phyloP scores from a whole-genome alignment of 371 early-diverging fungal species.

The Chytridium lagenaria region DNA sequence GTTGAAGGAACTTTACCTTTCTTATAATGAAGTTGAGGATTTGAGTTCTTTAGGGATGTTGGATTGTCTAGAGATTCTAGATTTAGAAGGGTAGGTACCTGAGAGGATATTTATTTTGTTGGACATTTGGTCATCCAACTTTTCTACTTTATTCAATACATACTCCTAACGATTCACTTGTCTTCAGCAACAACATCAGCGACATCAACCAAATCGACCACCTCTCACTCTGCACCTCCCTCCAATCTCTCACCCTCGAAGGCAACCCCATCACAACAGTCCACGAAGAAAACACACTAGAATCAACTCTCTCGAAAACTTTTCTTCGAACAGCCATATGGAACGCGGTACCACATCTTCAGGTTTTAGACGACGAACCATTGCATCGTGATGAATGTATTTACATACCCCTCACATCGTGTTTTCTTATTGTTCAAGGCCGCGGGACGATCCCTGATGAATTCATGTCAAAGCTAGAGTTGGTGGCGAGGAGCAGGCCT shows the following conservation, averaged over 20 bases:
- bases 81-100: conserved; percentile 50
- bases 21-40: conserved; percentile 49
- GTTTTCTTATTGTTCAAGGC: neutral
- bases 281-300: neutral
- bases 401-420: conserved; percentile 17
- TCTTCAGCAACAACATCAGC: conserved; percentile 41
- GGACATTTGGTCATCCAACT: neutral
- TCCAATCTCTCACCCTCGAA: conserved; percentile 40
- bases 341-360: conserved; percentile 25
- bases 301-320: neutral
- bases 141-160: neutral
- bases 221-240: conserved; percentile 40
- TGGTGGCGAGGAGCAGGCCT: neutral
- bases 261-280: conserved; percentile 45
- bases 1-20: conserved; percentile 45
- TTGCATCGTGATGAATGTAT: conserved; percentile 10
- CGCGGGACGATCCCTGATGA: neutral
- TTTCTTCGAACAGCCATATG: conserved; percentile 16
- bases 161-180: neutral
- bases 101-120: neutral
- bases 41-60: conserved; percentile 44
- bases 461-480: neutral
- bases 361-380: conserved; percentile 37
- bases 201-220: conserved; percentile 48
- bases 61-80: conserved; percentile 46